A percentile compares a stretch with the other conserved stretches of the same genome.
phyloP scores from a whole-genome alignment of 139 green algal species.

The Zygnema cylindricum region DNA sequence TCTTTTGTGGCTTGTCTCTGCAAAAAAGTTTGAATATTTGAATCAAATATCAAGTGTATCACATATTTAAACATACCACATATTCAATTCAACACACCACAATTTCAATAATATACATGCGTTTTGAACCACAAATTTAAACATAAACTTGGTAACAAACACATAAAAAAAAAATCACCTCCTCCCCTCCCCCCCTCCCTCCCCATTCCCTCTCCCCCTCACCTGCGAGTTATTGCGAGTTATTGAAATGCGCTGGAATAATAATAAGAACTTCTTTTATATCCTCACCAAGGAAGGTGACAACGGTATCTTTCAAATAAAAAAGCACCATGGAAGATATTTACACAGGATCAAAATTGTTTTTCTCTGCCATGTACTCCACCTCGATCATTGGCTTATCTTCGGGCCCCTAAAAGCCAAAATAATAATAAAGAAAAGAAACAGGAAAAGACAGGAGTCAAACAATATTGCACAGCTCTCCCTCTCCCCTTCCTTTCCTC shows the following conservation, averaged over 20 bases:
- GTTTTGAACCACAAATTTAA: too few relatives aligned
- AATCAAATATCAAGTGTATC: neutral
- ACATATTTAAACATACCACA: neutral
- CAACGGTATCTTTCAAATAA: constrained; percentile 84
- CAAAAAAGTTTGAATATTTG: neutral
- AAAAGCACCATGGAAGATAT: constrained; percentile 93
- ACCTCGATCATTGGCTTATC: constrained; percentile 95
- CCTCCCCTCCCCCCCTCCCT: too few relatives aligned
- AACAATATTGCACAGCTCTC: too few relatives aligned
- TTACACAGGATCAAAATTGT: constrained; percentile 87
- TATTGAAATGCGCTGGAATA: constrained; percentile 96
- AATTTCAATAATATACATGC: neutral
- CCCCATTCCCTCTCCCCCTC: too few relatives aligned
- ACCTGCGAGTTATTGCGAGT: constrained; percentile 70
- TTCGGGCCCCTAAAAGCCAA: constrained; percentile 70
- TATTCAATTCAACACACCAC: neutral
- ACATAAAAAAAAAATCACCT: too few relatives aligned
- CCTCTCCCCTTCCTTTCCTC: too few relatives aligned
- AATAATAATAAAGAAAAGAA: neutral
- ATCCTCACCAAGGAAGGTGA: constrained; percentile 62
- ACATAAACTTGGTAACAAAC: neutral
- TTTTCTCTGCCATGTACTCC: constrained; percentile 92
- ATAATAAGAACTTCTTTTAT: constrained; percentile 81
- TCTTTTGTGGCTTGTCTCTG: constrained; percentile 89
- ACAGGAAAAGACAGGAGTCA: neutral